phyloP scores from a whole-genome alignment of 164 flowering plant genomes.

The Hamamelis virginiana region DNA sequence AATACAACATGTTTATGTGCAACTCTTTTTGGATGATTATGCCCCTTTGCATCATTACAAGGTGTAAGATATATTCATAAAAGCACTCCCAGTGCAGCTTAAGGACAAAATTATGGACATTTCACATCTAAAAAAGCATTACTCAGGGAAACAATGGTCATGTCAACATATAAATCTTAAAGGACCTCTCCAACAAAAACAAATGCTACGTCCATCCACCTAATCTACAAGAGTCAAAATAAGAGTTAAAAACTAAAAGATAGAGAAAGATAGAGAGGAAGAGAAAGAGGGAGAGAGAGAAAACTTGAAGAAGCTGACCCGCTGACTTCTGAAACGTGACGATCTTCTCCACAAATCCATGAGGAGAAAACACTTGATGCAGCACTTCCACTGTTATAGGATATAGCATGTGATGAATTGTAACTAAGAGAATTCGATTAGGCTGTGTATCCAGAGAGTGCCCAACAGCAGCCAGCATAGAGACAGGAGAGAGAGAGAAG shows the following conservation, averaged over 20 bases:
- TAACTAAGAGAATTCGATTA: constrained; percentile 94
- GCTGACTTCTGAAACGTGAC: constrained; percentile 99
- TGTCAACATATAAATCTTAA: not conserved
- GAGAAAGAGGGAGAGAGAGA: constrained; percentile 33
- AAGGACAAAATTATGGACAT: not conserved
- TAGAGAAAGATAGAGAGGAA: constrained; percentile 16
- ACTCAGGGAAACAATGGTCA: not conserved
- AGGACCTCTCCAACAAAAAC: not conserved
- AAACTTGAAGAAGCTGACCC: constrained; percentile 88
- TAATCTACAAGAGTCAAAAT: constrained; percentile 11
- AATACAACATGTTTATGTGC: not conserved
- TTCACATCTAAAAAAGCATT: constrained; percentile 1
- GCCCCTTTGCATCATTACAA: not conserved
- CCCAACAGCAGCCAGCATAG: constrained; percentile 66
- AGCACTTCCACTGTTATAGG: constrained; percentile 99
- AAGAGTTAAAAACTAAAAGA: constrained; percentile 11
- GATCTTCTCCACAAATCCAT: constrained; percentile 99
- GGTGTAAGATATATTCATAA: not conserved
- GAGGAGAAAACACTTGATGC: constrained; percentile 98
- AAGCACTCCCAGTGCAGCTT: not conserved
- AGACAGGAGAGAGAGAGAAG: constrained; percentile 59
- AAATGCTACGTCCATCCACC: constrained; percentile 14
- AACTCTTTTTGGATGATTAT: not conserved
- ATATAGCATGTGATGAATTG: constrained; percentile 96
- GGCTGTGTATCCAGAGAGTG: constrained; percentile 79